Percentiles rank a stretch among this genome's conserved stretches.
Conservation (phyloP, 805 yeast species). For the Suhomyces prunicola region DNA sequence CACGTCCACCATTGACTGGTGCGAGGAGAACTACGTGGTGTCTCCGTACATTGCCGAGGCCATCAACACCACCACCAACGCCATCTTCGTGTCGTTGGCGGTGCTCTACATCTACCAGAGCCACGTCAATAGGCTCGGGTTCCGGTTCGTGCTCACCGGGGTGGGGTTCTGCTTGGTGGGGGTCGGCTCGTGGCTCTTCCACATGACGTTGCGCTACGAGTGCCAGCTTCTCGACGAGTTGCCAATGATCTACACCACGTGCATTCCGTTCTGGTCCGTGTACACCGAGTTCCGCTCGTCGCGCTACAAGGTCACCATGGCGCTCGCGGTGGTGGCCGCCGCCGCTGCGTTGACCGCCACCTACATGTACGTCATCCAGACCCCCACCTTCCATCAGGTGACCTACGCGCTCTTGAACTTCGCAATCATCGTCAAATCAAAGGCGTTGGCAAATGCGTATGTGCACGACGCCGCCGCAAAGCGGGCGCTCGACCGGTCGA, state of each 20-base stretch:
- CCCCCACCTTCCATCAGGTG: slow-evolving; percentile 87
- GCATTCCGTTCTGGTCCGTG: slow-evolving; percentile 87
- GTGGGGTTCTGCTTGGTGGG: slow-evolving; percentile 88
- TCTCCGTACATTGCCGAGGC: slow-evolving; percentile 86
- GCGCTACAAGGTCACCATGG: slow-evolving; percentile 43
- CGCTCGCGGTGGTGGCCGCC: slow-evolving; percentile 44
- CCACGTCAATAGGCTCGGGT: slow-evolving; percentile 57
- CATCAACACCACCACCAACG: slow-evolving; percentile 79
- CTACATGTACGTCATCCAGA: slow-evolving; percentile 60
- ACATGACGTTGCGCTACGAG: slow-evolving; percentile 89
- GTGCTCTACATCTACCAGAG: slow-evolving; percentile 63
- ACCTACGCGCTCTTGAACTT: slow-evolving; percentile 79
- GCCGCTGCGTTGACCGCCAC: slow-evolving; percentile 65
- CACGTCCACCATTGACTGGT: slow-evolving; percentile 98
- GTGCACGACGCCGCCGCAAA: slow-evolving; percentile 50
- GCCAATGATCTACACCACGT: slow-evolving; percentile 98
- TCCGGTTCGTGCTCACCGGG: slow-evolving; percentile 66
- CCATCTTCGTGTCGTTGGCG: slow-evolving; percentile 53
- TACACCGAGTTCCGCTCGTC: slow-evolving; percentile 55
- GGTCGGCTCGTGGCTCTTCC: slow-evolving; percentile 91
- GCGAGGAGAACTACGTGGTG: slow-evolving; percentile 94
- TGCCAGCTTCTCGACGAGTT: slow-evolving; percentile 91
- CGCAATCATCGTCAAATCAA: slow-evolving; percentile 63
- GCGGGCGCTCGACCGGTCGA: slow-evolving; percentile 50
- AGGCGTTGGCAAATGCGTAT: slow-evolving; percentile 46